Conservation (phyloP, 2,329 filamentous ascomycete species). For the Sporothrix dimorphospora region DNA sequence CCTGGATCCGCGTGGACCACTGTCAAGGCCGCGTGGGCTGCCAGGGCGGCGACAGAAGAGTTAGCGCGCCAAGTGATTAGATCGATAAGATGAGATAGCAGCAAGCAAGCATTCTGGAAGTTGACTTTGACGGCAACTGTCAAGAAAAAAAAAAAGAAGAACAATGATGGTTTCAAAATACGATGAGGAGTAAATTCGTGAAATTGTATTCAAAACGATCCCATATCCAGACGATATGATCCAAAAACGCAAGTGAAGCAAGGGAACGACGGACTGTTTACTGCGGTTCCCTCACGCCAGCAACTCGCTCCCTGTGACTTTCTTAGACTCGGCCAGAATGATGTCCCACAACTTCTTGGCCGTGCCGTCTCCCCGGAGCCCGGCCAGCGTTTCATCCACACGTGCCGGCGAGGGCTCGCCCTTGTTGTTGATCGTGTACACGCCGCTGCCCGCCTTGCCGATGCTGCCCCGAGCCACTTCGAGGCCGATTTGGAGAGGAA, state of each 20-base stretch:
- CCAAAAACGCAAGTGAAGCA: not conserved
- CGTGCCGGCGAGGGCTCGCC: conserved; percentile 32
- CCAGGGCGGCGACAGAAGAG: not conserved
- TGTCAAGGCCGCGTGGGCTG: conserved; percentile 17
- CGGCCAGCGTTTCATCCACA: conserved; percentile 38
- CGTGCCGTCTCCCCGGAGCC: conserved; percentile 40
- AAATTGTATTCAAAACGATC: too few species aligned
- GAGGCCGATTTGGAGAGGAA: conserved; percentile 36
- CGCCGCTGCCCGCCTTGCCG: conserved; percentile 42
- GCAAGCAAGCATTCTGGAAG: not conserved
- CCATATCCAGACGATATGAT: not conserved
- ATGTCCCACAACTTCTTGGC: conserved; percentile 40
- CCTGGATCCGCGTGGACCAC: not conserved
- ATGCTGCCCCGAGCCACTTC: conserved; percentile 39
- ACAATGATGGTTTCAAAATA: too few species aligned
- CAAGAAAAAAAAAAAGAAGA: too few species aligned
- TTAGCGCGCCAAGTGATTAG: conserved; percentile 24
- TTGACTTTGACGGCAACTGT: too few species aligned
- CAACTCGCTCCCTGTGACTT: conserved; percentile 34
- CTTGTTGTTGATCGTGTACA: conserved; percentile 45
- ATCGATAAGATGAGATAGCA: conserved; percentile 20
- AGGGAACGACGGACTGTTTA: not conserved
- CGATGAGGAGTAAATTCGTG: too few species aligned
- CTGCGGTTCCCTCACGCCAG: not conserved
- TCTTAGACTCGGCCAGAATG: conserved; percentile 35